Evolutionary conservation across 202 grass and related monocot genomes (phyloP), one percentile per base, ranked within the genome.

Genomic region (Elaeis oleifera): DNA sequence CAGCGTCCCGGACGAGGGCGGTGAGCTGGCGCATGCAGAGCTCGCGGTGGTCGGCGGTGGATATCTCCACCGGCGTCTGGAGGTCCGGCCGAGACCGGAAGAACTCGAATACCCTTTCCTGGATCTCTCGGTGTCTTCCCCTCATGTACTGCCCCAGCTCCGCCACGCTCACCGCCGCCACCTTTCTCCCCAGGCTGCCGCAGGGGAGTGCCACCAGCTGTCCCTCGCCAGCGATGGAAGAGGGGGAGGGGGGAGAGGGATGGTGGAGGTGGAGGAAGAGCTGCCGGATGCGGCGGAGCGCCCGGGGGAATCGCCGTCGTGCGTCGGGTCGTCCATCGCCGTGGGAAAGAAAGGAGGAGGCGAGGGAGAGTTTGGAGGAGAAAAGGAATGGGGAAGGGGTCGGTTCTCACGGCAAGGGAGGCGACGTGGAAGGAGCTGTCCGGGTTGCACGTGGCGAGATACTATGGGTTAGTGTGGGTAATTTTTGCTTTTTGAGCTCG

Each of bases 1-100:
- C 94, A 61, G 88, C 94, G 2, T 94, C 94, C 5, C 74, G 71
- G 17, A 99, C 94, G 7, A 99, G 82, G 59, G 88, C 85, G 27
- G 44, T 54, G 74, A 99, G 84, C 80, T 94, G 94, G 11, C 75
- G 75, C 80, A 87, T 92, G 67, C 94, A 99, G 65, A 99, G 82
- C 68, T 99, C 76, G 6, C 88, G 82, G 70, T 99, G 94, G 39
- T 74, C 85, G 6, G 71, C 72, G 70, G 71, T 89, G 80, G 88
- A 6, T 17, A 78, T 56, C 77, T 82, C 94, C 24, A 99, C 88
- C 21, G 94, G 94, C 44, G 88, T 99, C 74, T 89, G 88, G 3
- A 99, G 75, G 48, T 92, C 94, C 25, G 80, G 78, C 3, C 94
- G 78, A 31, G 71, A 76, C 3, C 48, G 50, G 72, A 87, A 84